Evolutionary conservation across 352 stramenopile genomes (phyloP).

Genomic region (Phytophthora cryptogea): DNA sequence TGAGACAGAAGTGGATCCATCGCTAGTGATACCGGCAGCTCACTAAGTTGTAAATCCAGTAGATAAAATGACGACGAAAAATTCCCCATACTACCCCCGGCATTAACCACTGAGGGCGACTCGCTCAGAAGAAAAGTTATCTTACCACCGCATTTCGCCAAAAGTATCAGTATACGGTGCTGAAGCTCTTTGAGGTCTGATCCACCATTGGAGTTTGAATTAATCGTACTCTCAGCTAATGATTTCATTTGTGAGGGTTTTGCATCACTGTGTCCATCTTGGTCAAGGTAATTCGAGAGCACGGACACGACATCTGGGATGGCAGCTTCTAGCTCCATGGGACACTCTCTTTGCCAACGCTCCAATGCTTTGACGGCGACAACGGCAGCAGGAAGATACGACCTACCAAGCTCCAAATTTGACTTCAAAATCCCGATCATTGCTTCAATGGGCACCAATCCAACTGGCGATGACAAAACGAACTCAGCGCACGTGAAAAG

Average conservation of each 20-base stretch:
- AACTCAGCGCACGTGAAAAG: conserved; percentile 64
- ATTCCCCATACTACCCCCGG: conserved; percentile 18
- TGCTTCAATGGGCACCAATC: conserved; percentile 36
- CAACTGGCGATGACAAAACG: conserved; percentile 56
- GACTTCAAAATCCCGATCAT: conserved; percentile 47
- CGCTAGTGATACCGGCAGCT: conserved; percentile 44
- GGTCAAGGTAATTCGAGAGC: conserved; percentile 58
- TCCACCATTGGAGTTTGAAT: conserved; percentile 13
- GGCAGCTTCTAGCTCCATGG: conserved; percentile 33
- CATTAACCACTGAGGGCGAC: conserved; percentile 11
- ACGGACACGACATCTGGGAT: conserved; percentile 52
- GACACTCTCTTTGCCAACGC: conserved; percentile 46
- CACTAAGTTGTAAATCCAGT: conserved; percentile 52
- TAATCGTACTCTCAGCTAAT: conserved; percentile 1
- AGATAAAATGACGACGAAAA: conserved; percentile 39
- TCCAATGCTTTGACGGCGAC: conserved; percentile 63
- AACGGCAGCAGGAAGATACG: conserved; percentile 63
- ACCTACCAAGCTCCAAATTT: conserved; percentile 63
- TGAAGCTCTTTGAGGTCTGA: conserved; percentile 58
- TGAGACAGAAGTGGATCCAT: conserved; percentile 58
- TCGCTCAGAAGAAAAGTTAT: conserved; percentile 55
- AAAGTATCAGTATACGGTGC: conserved; percentile 58
- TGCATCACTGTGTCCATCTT: conserved; percentile 29
- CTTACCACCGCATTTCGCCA: conserved; percentile 59
- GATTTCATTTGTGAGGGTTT: conserved; percentile 12